phyloP scores from a whole-genome alignment of 2,329 filamentous ascomycete genomes.

The Cladobotryum protrusum region DNA sequence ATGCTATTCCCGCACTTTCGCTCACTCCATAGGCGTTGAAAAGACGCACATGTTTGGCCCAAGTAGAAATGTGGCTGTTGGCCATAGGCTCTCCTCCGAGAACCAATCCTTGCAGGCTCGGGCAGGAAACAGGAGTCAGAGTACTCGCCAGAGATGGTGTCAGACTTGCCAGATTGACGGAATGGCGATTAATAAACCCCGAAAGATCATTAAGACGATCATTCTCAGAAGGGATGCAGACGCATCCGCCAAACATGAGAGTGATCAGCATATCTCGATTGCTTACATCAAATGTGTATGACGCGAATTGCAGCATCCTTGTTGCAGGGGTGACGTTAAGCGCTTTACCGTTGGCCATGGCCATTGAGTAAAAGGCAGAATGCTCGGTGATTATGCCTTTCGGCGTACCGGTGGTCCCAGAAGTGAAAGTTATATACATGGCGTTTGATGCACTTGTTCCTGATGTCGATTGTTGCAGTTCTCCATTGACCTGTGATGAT shows the following conservation, averaged over 20 bases:
- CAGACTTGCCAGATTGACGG: background rate
- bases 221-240: conserved; percentile 24
- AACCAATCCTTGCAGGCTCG: background rate
- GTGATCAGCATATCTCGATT: conserved; percentile 32
- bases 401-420: conserved; percentile 71
- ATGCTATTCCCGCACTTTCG: conserved; percentile 6
- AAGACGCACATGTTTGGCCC: conserved; percentile 15
- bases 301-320: conserved; percentile 19
- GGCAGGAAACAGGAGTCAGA: background rate
- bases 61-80: conserved; percentile 5
- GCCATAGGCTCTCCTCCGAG: background rate
- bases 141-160: background rate
- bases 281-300: conserved; percentile 34
- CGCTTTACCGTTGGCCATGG: too few species aligned
- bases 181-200: background rate
- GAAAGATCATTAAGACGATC: background rate
- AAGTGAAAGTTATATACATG: conserved; percentile 76
- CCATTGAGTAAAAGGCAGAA: too few species aligned
- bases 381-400: conserved; percentile 55
- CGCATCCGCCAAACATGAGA: conserved; percentile 31
- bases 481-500: too few species aligned
- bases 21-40: conserved; percentile 22
- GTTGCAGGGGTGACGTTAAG: too few species aligned
- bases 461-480: too few species aligned
- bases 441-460: conserved; percentile 34